Evolutionary conservation across 306 rosid species (phyloP).

Genomic region (Cucumis cinereus): DNA sequence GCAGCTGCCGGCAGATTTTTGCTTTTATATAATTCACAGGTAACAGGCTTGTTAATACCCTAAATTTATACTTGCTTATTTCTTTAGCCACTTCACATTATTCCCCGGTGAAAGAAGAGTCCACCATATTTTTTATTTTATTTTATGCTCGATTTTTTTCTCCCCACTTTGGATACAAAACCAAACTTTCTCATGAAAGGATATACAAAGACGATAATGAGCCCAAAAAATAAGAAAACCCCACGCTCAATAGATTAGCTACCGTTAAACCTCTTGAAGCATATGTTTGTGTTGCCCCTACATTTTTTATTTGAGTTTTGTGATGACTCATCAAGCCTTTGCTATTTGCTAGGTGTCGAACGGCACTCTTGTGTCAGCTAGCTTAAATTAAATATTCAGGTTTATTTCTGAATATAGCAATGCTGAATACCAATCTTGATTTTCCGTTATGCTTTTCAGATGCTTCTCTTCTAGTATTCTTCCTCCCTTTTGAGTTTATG

Average conservation of each 20-base stretch:
- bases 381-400: background rate
- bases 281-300: background rate
- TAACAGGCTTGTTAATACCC: slow-evolving; percentile 20
- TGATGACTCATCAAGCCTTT: background rate
- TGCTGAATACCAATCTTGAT: background rate
- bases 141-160: background rate
- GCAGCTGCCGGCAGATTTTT: slow-evolving; percentile 78
- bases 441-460: background rate
- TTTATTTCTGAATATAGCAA: background rate
- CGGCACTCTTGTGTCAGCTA: background rate
- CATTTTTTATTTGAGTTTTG: background rate
- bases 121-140: background rate
- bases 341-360: background rate
- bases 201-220: too few species aligned
- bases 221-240: too few species aligned
- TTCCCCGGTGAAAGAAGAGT: background rate
- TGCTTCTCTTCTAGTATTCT: background rate
- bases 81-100: background rate
- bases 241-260: background rate
- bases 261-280: background rate
- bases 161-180: too few species aligned
- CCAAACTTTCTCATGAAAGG: too few species aligned
- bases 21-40: slow-evolving; percentile 69
- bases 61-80: slow-evolving; percentile 1
- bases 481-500: background rate